These are phyloP conservation scores for Saccharum officinarum DNA, from an alignment of 176 grass and related monocot genomes.

Conservation along the genomic window DNA sequence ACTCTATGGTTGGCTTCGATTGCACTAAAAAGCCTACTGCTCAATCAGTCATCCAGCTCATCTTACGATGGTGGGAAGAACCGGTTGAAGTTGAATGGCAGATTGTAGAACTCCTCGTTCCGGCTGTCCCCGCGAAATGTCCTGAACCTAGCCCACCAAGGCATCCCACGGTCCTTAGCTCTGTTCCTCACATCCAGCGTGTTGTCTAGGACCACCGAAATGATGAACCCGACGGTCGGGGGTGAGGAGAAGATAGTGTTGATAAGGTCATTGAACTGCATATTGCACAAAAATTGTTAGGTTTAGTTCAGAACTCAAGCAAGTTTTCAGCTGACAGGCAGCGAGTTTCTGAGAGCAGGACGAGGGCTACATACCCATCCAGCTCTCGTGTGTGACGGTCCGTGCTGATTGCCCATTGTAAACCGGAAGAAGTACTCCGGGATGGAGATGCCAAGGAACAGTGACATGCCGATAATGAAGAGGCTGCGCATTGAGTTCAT, in stretches of 20 bases:
- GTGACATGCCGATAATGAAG: conserved; percentile 65
- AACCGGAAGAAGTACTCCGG: conserved; percentile 80
- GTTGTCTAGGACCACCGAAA: conserved; percentile 67
- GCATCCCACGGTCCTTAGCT: conserved; percentile 63
- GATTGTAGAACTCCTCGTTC: conserved; percentile 74
- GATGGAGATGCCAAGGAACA: conserved; percentile 83
- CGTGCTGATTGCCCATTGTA: conserved; percentile 41
- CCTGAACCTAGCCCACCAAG: conserved; percentile 75
- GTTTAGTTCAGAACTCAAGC: neutral
- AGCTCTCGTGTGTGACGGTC: conserved; percentile 68
- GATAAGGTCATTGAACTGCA: conserved; percentile 83
- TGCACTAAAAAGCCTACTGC: neutral
- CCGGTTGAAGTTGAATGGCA: conserved; percentile 71
- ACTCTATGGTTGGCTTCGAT: neutral
- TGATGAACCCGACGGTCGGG: conserved; percentile 56
- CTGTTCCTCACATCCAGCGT: conserved; percentile 53
- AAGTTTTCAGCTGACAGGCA: neutral
- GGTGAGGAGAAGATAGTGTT: conserved; percentile 84
- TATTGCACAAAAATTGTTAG: neutral
- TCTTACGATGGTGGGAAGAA: conserved; percentile 68
- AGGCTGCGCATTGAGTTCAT: conserved; percentile 96
- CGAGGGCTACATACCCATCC: conserved; percentile 58
- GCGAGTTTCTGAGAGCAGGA: neutral
- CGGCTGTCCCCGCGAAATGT: conserved; percentile 60
- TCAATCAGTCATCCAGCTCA: neutral